phyloP scores from a whole-genome alignment of 1,284 basidiomycete genomes.

The Fomitopsis schrenkii region DNA sequence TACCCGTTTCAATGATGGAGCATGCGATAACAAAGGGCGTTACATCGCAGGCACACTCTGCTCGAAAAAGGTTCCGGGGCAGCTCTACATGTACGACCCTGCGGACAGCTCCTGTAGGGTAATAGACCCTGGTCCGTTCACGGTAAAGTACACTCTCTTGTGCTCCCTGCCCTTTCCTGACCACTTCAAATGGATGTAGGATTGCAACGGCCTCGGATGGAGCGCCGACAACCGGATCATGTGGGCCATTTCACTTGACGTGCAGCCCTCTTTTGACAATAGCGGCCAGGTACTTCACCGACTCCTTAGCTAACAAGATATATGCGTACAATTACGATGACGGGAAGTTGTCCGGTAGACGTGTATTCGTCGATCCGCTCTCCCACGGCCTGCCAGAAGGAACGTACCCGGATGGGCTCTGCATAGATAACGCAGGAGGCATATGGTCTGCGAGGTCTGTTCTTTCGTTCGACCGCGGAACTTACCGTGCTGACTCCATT shows the following conservation, averaged over 20 bases:
- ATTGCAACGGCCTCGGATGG: constrained; percentile 65
- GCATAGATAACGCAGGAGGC: constrained; percentile 58
- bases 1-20: constrained; percentile 68
- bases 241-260: constrained; percentile 30
- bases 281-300: constrained; percentile 57
- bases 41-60: constrained; percentile 63
- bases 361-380: constrained; percentile 52
- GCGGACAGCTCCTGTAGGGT: constrained; percentile 38
- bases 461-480: constrained; percentile 6
- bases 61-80: constrained; percentile 48
- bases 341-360: constrained; percentile 50
- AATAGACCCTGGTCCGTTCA: constrained; percentile 63
- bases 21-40: constrained; percentile 57
- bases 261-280: background rate
- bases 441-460: constrained; percentile 65
- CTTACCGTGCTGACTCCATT: constrained; percentile 8
- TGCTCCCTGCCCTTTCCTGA: constrained; percentile 6
- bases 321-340: constrained; percentile 63
- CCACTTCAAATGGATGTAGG: constrained; percentile 30
- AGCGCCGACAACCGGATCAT: constrained; percentile 55
- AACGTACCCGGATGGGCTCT: constrained; percentile 60
- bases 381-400: constrained; percentile 45
- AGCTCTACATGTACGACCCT: constrained; percentile 59
- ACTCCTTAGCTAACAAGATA: constrained; percentile 58
- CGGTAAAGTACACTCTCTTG: constrained; percentile 33